Evolutionary conservation across 2,329 filamentous ascomycete species (phyloP).

Genomic region (Colletotrichum tofieldiae): DNA sequence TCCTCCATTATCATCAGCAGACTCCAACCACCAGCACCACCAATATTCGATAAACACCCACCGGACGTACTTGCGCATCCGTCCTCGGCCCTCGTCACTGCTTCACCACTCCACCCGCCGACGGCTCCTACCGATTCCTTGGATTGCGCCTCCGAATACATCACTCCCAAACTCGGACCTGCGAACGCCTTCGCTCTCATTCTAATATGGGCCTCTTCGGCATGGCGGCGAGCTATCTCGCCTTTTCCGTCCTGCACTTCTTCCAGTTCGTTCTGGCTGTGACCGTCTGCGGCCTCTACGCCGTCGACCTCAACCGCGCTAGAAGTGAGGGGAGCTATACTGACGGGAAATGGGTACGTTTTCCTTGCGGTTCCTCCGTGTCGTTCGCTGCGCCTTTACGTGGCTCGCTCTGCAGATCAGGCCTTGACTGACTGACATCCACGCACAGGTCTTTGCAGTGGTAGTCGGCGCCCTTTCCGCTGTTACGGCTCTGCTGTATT

Average conservation of each 20-base stretch:
- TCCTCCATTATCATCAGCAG: neutral
- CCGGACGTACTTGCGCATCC: neutral
- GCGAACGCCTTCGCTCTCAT: neutral
- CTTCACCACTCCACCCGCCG: neutral
- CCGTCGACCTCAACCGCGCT: slow-evolving; percentile 74
- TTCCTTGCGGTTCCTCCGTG: neutral
- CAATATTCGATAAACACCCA: neutral
- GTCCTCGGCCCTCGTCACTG: neutral
- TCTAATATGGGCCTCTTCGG: slow-evolving; percentile 62
- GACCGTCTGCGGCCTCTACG: slow-evolving; percentile 85
- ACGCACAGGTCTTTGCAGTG: slow-evolving; percentile 76
- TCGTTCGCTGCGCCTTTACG: neutral
- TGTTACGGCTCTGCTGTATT: slow-evolving; percentile 76
- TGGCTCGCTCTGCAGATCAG: neutral
- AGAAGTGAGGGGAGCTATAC: slow-evolving; percentile 64
- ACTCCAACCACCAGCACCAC: neutral
- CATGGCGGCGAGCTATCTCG: slow-evolving; percentile 64
- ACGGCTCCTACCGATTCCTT: neutral
- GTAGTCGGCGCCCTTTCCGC: slow-evolving; percentile 78
- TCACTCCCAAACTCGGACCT: neutral
- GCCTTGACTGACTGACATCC: neutral
- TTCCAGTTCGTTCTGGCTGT: slow-evolving; percentile 84
- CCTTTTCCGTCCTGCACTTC: slow-evolving; percentile 78
- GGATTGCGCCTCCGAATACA: neutral
- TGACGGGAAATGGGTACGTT: slow-evolving; percentile 79